Base-by-base conservation (phyloP, 495 filamentous ascomycete genomes). In the Neohortaea acidophila region DNA sequence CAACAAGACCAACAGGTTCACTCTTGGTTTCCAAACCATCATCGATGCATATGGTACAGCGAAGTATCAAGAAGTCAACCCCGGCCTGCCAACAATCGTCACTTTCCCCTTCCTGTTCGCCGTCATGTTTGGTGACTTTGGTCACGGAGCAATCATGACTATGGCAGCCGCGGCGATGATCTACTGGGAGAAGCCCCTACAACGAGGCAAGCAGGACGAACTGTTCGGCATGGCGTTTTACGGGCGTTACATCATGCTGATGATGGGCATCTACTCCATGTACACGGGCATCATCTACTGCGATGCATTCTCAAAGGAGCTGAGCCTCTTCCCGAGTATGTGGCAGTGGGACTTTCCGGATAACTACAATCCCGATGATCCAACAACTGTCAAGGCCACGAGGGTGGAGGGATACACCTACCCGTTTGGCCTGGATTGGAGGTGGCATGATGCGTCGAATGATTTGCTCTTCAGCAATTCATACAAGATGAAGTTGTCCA, bases 401-500 rank as follows among this genome's bases (percentile, higher is more conserved):
- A 63, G 89, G 31, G 76, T 75, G 35, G 65, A 67, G 35, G 63
- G 62, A 26, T 87, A 93, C 57, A 75, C 81, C 27, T 99, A 92
- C 61, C 87, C 91, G 7, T 89, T 97, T 57, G 89, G 89, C 44
- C 62, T 97, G 43, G 89, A 99, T 55, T 96, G 84, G 86, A 75
- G 73, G 44, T 99, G 89, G 89, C 89, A 96, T 54, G 84, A 77
- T 43, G 75, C 85, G 5, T 86, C 93, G 38, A 99, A 99, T 56
- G 77, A 85, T 38, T 63, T 99, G 21, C 67, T 96, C 17, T 99
- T 96, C 64, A 73, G 71, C 47, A 96, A 99, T 77, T 87, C 80
- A 60, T 84, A 87, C 72, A 99, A 99, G 75, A 96, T 99, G 89
- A 99, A 99, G 69, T 79, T 97, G 57, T 85, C 80, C 66, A 91